Percentiles rank a stretch among this genome's conserved stretches.
phyloP scores from a whole-genome alignment of 129 eudicot genomes.

The Calendula officinalis region DNA sequence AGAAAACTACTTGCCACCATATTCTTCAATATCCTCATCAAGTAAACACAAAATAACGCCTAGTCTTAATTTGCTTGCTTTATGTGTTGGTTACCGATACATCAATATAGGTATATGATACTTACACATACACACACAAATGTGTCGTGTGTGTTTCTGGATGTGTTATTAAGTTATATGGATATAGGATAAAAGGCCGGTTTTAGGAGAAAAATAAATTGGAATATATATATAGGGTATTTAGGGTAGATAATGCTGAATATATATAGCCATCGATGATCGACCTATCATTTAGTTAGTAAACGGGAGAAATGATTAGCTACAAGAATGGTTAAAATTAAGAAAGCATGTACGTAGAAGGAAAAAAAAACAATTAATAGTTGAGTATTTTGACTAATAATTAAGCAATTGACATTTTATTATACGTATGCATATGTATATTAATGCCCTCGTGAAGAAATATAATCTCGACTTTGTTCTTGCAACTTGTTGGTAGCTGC shows the following conservation, averaged over 20 bases:
- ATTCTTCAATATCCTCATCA: constrained; percentile 16
- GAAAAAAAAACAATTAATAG: too few relatives aligned
- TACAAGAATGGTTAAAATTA: neutral
- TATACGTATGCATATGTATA: neutral
- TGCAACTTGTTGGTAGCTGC: too few relatives aligned
- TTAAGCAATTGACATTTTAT: too few relatives aligned
- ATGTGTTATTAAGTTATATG: neutral
- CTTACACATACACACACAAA: neutral
- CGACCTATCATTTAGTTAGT: neutral
- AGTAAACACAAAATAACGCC: constrained; percentile 22
- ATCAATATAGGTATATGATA: constrained; percentile 28
- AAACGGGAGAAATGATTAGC: neutral
- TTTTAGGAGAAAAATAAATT: too few relatives aligned
- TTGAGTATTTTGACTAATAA: too few relatives aligned
- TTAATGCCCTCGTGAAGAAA: neutral
- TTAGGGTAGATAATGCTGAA: neutral
- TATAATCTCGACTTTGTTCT: neutral
- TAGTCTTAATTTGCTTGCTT: constrained; percentile 23
- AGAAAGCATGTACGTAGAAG: too few relatives aligned
- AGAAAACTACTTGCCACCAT: constrained; percentile 31
- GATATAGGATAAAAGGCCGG: too few relatives aligned
- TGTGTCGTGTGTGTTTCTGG: neutral
- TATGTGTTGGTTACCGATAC: constrained; percentile 28
- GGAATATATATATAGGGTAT: too few relatives aligned
- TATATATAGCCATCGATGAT: neutral